Conservation (phyloP, 495 filamentous ascomycete genomes). For the Daldinia concentrica region DNA sequence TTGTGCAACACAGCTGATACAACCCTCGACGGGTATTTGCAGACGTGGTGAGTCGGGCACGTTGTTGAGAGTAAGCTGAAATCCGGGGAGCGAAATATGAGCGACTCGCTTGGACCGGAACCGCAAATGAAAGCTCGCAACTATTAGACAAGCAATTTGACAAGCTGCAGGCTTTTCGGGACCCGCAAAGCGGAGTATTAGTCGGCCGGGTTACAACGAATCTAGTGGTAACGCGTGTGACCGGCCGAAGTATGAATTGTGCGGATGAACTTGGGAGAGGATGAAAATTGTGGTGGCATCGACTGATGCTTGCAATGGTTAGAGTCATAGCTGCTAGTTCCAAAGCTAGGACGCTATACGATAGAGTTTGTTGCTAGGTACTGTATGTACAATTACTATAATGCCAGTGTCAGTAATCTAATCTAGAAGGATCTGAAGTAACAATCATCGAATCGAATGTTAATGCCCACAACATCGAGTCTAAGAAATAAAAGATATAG, state of each 20-base stretch:
- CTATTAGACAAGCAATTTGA: not conserved
- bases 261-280: slow-evolving; percentile 12
- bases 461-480: not conserved
- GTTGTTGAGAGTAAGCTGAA: slow-evolving; percentile 29
- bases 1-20: slow-evolving; percentile 29
- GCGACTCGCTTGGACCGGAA: slow-evolving; percentile 8
- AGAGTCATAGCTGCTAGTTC: slow-evolving; percentile 16
- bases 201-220: slow-evolving; percentile 15
- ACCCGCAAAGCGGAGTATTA: slow-evolving; percentile 42
- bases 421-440: not conserved
- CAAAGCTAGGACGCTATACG: slow-evolving; percentile 13
- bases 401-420: not conserved
- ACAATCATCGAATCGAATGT: not conserved
- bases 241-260: slow-evolving; percentile 33
- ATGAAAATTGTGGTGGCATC: slow-evolving; percentile 11
- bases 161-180: slow-evolving; percentile 38
- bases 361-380: slow-evolving; percentile 20
- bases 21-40: slow-evolving; percentile 1
- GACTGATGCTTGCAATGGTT: slow-evolving; percentile 10
- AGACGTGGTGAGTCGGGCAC: slow-evolving; percentile 3
- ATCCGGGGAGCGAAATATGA: slow-evolving; percentile 28
- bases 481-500: not conserved
- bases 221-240: slow-evolving; percentile 12
- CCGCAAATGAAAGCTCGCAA: slow-evolving; percentile 10
- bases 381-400: not conserved